Conservation (phyloP, 495 filamentous ascomycete species). For the Neurospora sublineolata region DNA sequence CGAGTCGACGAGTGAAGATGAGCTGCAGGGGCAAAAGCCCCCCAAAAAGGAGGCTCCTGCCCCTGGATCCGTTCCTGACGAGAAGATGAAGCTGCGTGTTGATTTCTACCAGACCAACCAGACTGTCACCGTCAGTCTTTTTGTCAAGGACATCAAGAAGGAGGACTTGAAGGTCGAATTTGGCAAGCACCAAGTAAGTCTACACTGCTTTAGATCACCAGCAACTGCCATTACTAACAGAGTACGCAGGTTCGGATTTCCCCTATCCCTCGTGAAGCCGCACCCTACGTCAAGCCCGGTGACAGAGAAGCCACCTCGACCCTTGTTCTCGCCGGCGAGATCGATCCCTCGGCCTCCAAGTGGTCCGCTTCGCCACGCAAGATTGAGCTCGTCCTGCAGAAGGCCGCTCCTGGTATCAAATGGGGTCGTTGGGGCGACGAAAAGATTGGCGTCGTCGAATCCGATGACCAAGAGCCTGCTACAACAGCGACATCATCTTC, state of each 20-base stretch:
- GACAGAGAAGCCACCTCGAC: slow-evolving; percentile 37
- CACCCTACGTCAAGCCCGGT: slow-evolving; percentile 15
- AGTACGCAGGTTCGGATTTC: slow-evolving; percentile 13
- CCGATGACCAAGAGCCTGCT: neutral
- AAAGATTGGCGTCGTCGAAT: slow-evolving; percentile 7
- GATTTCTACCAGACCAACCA: slow-evolving; percentile 32
- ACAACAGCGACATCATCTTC: neutral
- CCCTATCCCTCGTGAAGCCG: slow-evolving; percentile 16
- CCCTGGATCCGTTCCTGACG: slow-evolving; percentile 15
- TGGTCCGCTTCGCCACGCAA: slow-evolving; percentile 65
- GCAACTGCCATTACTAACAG: neutral
- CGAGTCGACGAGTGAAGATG: neutral
- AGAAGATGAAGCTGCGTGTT: slow-evolving; percentile 19
- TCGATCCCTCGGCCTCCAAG: slow-evolving; percentile 49
- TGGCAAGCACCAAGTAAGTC: slow-evolving; percentile 15
- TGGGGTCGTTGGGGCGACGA: slow-evolving; percentile 47
- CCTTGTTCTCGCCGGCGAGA: slow-evolving; percentile 54
- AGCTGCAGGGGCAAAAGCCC: slow-evolving; percentile 17
- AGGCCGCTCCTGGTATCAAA: slow-evolving; percentile 55
- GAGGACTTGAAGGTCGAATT: slow-evolving; percentile 22
- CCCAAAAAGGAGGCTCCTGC: slow-evolving; percentile 4
- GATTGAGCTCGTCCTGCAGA: slow-evolving; percentile 69
- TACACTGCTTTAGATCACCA: neutral
- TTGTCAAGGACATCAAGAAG: slow-evolving; percentile 27
- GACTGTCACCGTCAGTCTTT: slow-evolving; percentile 25